A percentile compares a stretch with the other conserved stretches of the same genome.
Conservation (phyloP, 1,284 basidiomycete species). For the Boletus sp. region DNA sequence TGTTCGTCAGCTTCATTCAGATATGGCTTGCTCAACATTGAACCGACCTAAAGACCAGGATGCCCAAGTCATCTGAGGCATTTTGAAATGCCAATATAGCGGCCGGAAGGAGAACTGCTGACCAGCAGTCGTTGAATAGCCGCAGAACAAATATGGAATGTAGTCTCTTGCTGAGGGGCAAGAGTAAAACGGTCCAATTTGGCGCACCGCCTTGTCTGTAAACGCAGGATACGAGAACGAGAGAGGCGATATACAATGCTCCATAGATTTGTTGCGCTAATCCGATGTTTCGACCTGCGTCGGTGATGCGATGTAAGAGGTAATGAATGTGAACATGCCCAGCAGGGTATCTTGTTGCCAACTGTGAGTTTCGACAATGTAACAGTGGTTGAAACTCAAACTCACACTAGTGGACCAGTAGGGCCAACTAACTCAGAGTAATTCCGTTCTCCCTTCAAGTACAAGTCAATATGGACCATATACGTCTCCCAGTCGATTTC, state of each 20-base stretch:
- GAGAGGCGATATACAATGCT: conserved; percentile 65
- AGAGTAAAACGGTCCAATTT: conserved; percentile 75
- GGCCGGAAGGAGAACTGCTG: conserved; percentile 61
- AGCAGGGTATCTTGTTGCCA: conserved; percentile 79
- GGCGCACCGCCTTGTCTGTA: conserved; percentile 70
- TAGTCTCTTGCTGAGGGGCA: conserved; percentile 88
- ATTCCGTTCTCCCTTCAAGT: conserved; percentile 80
- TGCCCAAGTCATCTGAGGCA: conserved; percentile 61
- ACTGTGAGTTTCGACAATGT: background rate
- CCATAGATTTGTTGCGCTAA: conserved; percentile 81
- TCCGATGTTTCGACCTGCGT: conserved; percentile 59
- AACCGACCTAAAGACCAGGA: conserved; percentile 72
- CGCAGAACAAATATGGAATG: conserved; percentile 94
- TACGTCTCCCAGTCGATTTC: conserved; percentile 99
- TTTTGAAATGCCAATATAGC: conserved; percentile 61
- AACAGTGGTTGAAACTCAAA: conserved; percentile 1
- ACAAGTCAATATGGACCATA: conserved; percentile 82
- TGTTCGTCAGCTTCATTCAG: conserved; percentile 10
- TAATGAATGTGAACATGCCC: conserved; percentile 88
- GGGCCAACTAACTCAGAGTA: conserved; percentile 88
- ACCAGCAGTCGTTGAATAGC: conserved; percentile 95
- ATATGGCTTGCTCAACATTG: background rate
- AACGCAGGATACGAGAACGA: conserved; percentile 65
- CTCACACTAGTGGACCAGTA: conserved; percentile 92
- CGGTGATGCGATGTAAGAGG: conserved; percentile 65